Conservation (phyloP, 2,329 filamentous ascomycete species). For the Sporothrix brasiliensis region DNA sequence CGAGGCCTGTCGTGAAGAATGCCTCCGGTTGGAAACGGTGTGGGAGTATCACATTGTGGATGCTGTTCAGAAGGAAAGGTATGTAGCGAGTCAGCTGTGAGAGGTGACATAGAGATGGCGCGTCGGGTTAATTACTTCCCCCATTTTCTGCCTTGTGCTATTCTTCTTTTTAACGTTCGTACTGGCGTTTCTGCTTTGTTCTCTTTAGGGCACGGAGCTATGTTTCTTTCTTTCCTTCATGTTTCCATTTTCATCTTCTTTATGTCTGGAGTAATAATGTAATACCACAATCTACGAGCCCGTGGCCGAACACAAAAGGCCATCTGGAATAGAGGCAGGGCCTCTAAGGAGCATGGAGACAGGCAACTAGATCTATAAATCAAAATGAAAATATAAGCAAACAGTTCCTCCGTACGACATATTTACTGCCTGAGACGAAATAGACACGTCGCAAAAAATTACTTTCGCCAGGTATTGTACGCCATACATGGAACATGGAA, state of each 20-base stretch:
- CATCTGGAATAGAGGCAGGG: neutral
- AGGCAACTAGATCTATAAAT: neutral
- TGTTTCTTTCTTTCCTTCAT: neutral
- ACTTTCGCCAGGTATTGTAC: too few relatives aligned
- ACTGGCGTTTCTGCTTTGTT: neutral
- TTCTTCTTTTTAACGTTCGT: neutral
- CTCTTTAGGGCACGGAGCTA: neutral
- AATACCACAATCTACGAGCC: slow-evolving; percentile 18
- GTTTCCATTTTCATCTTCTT: neutral
- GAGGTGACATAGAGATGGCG: neutral
- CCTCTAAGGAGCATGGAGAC: neutral
- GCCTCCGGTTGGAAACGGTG: slow-evolving; percentile 55
- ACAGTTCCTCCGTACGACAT: neutral
- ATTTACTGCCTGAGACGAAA: too few relatives aligned
- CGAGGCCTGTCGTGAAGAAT: slow-evolving; percentile 57
- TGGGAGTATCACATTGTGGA: slow-evolving; percentile 64
- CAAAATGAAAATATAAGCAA: too few relatives aligned
- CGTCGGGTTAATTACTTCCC: neutral
- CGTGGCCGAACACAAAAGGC: neutral
- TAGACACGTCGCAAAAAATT: too few relatives aligned
- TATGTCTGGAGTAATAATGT: slow-evolving; percentile 7
- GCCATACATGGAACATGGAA: too few relatives aligned
- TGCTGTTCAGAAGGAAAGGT: slow-evolving; percentile 50
- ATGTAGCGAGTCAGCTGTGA: slow-evolving; percentile 14
- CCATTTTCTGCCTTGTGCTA: neutral